A percentile compares a stretch with the other conserved stretches of the same genome.
Conservation (phyloP, 2,329 filamentous ascomycete species). For the Colletotrichum sp. region DNA sequence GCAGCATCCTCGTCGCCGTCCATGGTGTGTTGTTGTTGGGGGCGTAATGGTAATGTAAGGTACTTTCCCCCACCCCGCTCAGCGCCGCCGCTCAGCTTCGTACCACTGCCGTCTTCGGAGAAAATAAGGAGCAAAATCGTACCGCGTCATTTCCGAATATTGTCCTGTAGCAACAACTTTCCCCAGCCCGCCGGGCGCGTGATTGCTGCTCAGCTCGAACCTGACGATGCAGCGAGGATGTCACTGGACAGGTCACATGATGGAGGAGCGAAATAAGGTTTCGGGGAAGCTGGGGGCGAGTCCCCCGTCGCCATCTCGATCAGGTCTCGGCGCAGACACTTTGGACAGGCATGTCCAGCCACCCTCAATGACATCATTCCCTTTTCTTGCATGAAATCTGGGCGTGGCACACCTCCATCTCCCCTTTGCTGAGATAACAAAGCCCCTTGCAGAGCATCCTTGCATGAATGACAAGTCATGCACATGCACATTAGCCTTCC, state of each 20-base stretch:
- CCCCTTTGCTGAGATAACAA: not conserved
- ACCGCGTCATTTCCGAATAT: not conserved
- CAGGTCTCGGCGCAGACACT: not conserved
- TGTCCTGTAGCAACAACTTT: not conserved
- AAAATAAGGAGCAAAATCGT: too few relatives aligned
- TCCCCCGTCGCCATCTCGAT: constrained; percentile 9
- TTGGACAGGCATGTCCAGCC: not conserved
- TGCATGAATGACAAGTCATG: not conserved
- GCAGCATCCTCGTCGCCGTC: not conserved
- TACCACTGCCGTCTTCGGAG: not conserved
- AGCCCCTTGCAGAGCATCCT: not conserved
- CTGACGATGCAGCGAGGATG: not conserved
- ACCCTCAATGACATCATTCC: constrained; percentile 16
- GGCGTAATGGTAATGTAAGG: not conserved
- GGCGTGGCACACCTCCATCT: not conserved
- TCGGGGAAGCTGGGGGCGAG: not conserved
- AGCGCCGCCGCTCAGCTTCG: not conserved
- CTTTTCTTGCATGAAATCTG: not conserved
- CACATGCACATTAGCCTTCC: not conserved
- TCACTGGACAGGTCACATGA: constrained; percentile 8
- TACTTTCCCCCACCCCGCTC: not conserved
- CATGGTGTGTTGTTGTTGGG: not conserved
- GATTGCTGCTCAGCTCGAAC: not conserved
- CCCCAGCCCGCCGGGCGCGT: not conserved
- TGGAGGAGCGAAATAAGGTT: not conserved